phyloP scores from a whole-genome alignment of 495 filamentous ascomycete genomes.

The Oidiodendron maius region DNA sequence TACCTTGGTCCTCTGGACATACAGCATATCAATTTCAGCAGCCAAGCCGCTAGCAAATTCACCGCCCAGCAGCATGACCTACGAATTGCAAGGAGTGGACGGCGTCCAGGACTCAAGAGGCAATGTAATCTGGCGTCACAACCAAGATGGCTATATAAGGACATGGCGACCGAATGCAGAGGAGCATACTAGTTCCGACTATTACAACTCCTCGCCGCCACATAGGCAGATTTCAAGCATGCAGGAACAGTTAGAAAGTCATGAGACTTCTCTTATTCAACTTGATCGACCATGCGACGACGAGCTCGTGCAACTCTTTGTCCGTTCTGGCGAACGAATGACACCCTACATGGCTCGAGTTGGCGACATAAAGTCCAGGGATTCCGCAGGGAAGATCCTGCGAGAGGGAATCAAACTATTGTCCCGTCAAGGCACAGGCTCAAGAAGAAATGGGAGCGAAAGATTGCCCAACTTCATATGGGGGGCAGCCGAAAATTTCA shows the following conservation, averaged over 20 bases:
- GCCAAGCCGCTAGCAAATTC: neutral
- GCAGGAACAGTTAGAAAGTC: neutral
- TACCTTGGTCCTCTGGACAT: slow-evolving; percentile 44
- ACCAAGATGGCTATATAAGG: no score
- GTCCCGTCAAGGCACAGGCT: neutral
- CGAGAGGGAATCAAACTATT: neutral
- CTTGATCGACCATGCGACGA: slow-evolving; percentile 47
- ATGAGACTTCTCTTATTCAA: slow-evolving; percentile 31
- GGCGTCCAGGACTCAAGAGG: neutral
- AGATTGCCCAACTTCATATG: no score
- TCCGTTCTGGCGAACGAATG: slow-evolving; percentile 29
- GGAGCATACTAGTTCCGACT: neutral
- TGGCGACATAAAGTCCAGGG: neutral
- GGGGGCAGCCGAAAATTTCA: no score
- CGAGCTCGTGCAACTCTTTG: slow-evolving; percentile 44
- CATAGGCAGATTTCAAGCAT: neutral
- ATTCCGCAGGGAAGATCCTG: neutral
- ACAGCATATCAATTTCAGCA: slow-evolving; percentile 24
- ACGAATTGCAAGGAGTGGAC: neutral
- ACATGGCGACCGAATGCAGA: neutral
- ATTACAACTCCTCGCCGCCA: neutral
- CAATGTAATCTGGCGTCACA: no score
- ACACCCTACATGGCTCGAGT: neutral
- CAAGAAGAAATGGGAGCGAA: no score
- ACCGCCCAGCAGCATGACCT: neutral